Conservation (phyloP, 305 asterid species). For the Ilex paraguariensis region DNA sequence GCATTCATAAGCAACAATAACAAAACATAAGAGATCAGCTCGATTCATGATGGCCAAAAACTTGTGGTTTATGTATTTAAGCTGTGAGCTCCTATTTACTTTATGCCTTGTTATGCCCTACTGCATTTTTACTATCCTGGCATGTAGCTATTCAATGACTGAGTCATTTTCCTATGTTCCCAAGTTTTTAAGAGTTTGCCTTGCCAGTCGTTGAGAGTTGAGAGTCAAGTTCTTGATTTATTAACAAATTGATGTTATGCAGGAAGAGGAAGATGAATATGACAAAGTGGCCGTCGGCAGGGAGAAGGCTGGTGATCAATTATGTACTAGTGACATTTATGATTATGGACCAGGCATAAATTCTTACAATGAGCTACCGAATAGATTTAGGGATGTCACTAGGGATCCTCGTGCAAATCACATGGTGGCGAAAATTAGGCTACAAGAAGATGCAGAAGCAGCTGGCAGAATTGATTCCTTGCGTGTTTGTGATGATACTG, state of each 20-base stretch:
- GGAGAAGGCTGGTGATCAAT: constrained; percentile 38
- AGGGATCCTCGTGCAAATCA: constrained; percentile 87
- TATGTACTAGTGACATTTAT: constrained; percentile 39
- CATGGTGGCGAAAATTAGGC: constrained; percentile 65
- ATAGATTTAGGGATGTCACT: constrained; percentile 26
- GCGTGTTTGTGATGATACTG: constrained; percentile 32
- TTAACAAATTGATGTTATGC: constrained; percentile 8
- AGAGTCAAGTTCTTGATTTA: neutral
- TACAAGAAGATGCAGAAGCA: constrained; percentile 75
- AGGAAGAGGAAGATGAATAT: constrained; percentile 89
- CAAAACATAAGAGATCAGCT: no score
- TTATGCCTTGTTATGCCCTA: no score
- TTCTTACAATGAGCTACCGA: constrained; percentile 49
- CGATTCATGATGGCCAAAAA: no score
- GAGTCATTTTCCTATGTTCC: neutral
- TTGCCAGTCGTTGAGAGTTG: neutral
- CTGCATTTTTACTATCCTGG: no score
- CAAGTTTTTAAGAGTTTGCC: neutral
- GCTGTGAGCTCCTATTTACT: no score
- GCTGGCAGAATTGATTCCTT: constrained; percentile 42
- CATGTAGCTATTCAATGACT: no score
- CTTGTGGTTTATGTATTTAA: no score
- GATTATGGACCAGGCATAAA: constrained; percentile 38
- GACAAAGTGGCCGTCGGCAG: constrained; percentile 77
- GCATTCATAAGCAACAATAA: no score